Percentiles rank a stretch among this genome's conserved stretches.
Conservation (phyloP, 192 early-diverging fungal genomes). For the Coemansia aciculifera region DNA sequence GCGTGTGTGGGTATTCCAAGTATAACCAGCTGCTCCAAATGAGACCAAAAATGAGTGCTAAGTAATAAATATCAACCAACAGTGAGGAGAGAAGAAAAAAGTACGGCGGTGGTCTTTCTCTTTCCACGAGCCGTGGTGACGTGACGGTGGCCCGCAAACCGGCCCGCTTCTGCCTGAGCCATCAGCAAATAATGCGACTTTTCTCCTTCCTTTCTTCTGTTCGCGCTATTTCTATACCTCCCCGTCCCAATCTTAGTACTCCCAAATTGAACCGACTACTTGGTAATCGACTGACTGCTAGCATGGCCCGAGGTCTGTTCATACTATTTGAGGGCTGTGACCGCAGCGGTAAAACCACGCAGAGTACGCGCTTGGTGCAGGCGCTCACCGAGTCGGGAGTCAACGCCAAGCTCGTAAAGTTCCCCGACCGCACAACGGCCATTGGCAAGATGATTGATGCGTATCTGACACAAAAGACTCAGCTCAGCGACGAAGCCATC, state of each 20-base stretch:
- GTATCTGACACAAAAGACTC: conserved; percentile 70
- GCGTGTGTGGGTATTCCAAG: neutral
- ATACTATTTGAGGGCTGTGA: conserved; percentile 95
- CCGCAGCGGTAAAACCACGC: conserved; percentile 90
- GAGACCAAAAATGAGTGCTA: neutral
- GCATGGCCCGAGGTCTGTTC: conserved; percentile 73
- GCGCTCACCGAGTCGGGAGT: conserved; percentile 54
- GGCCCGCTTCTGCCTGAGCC: neutral
- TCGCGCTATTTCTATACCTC: neutral
- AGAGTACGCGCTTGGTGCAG: conserved; percentile 68
- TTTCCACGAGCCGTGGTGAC: conserved; percentile 9
- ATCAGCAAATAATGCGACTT: neutral
- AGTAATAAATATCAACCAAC: neutral
- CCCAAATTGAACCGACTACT: conserved; percentile 9
- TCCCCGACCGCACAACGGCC: conserved; percentile 91
- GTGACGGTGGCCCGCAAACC: neutral
- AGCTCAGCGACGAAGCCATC: conserved; percentile 79
- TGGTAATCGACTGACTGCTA: conserved; percentile 8
- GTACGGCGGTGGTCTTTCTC: neutral
- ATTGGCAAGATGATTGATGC: conserved; percentile 89
- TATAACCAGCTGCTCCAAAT: neutral
- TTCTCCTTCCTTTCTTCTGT: neutral
- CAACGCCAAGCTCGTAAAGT: conserved; percentile 66
- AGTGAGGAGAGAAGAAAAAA: conserved; percentile 5
- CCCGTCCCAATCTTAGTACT: neutral